Base-by-base conservation (phyloP, 148 eudicot genomes). In the Cornus suecica region DNA sequence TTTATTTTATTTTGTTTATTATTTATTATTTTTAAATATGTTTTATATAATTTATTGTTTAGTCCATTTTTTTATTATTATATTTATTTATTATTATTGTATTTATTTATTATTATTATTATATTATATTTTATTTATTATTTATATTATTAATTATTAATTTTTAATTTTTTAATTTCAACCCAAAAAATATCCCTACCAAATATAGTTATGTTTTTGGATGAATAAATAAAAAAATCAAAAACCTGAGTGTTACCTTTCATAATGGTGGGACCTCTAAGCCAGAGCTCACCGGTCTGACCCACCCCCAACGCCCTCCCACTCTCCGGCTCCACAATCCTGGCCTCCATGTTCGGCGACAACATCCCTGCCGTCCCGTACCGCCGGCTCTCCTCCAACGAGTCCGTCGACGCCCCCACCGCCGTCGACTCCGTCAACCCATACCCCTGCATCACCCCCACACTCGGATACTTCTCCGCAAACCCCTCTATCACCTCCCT, bases 251-350 rank as follows among this genome's bases (percentile, higher is more conserved):
- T 58, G 24, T 22, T 75, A 92, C 99, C 97, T 91, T 92, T 92
- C 98, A 94, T 94, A 69, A 92, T 82, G 28, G 91, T 85, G 66
- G 95, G 96, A 14, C 98, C 97, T 72, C 80, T 88, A 7, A 94
- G 90, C 99, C 99, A 94, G 78, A 94, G 97, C 88, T 94, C 99
- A 24, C 98, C 98, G 0, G 92, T 90, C 80, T 80, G 81, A 65
- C 89, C 87, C 63, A 89, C 86, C 71, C 85, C 82, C 74, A 89
- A 82, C 5, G 77, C 87, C 62, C 42, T 71, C 2, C 98, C 94
- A 66, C 80, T 87, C 45, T 86, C 98, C 61, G 94, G 92, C 68
- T 94, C 90, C 31, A 94, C 97, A 32, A 94, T 89, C 91, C 79
- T 92, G 23, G 89, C 98, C 81, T 92, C 97, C 80, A 85, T 85